A percentile compares a stretch with the other conserved stretches of the same genome.
phyloP scores from a whole-genome alignment of 306 rosid genomes.

The Trichosanthes truncata region DNA sequence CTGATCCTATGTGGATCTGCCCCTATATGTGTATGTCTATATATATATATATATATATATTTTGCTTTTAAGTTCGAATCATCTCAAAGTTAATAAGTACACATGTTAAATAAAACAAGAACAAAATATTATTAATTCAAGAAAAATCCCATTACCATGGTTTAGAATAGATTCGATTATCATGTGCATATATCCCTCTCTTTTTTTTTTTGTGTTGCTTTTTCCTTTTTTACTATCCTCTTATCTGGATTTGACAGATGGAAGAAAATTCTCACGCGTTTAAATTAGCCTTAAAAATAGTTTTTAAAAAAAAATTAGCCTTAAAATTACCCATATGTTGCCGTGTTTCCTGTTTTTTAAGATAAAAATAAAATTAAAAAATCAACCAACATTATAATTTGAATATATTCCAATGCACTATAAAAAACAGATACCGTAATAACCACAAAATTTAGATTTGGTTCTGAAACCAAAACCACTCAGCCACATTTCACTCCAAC shows the following conservation, averaged over 20 bases:
- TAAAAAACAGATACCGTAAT: neutral
- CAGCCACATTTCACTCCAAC: neutral
- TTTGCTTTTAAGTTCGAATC: too few species aligned
- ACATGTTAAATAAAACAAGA: too few species aligned
- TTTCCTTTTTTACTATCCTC: neutral
- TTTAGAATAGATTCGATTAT: neutral
- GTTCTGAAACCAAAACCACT: constrained; percentile 3
- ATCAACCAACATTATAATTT: neutral
- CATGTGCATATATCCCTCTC: neutral
- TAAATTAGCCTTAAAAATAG: too few species aligned
- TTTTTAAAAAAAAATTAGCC: too few species aligned
- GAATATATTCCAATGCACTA: neutral
- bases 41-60: too few species aligned
- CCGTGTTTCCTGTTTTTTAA: neutral
- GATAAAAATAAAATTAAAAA: neutral
- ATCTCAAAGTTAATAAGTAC: too few species aligned
- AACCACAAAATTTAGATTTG: neutral
- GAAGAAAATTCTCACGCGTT: neutral
- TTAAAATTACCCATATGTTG: neutral
- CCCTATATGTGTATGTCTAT: too few species aligned
- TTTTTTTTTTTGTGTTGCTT: too few species aligned
- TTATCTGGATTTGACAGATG: neutral
- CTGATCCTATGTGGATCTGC: too few species aligned
- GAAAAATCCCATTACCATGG: too few species aligned
- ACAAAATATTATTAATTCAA: too few species aligned